Conservation (phyloP, 352 stramenopile genomes). For the Globisporangium middletonii region DNA sequence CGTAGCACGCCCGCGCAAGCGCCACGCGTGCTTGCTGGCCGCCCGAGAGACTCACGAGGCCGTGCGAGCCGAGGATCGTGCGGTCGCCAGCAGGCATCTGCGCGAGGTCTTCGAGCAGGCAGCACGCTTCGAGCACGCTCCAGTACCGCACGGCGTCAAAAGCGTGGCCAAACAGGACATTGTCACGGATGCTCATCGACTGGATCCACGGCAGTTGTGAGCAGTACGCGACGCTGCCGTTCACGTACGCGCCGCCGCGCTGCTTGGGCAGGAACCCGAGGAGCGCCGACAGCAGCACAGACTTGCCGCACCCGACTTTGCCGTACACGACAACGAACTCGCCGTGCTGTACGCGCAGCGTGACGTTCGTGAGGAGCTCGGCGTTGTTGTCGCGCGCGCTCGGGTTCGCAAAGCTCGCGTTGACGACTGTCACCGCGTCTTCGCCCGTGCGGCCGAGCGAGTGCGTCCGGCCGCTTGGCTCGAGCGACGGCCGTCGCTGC, state of each 20-base stretch:
- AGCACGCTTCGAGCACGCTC: conserved; percentile 58
- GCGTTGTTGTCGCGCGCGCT: conserved; percentile 22
- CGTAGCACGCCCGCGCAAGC: conserved; percentile 49
- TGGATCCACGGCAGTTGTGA: conserved; percentile 94
- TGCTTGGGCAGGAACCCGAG: conserved; percentile 39
- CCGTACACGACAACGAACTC: conserved; percentile 56
- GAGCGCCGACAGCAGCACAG: conserved; percentile 43
- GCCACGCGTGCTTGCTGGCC: conserved; percentile 52
- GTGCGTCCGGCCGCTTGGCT: neutral
- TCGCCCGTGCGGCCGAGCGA: conserved; percentile 2
- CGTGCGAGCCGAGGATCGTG: conserved; percentile 40
- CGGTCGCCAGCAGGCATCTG: conserved; percentile 50
- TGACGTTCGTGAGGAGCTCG: conserved; percentile 40
- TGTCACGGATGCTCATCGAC: conserved; percentile 94
- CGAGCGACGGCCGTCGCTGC: neutral
- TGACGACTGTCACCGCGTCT: conserved; percentile 28
- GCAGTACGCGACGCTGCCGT: conserved; percentile 66
- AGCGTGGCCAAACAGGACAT: conserved; percentile 93
- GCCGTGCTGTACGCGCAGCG: conserved; percentile 30
- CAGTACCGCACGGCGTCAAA: conserved; percentile 63
- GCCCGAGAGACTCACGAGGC: conserved; percentile 42
- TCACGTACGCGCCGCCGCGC: conserved; percentile 29
- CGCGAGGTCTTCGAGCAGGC: conserved; percentile 33
- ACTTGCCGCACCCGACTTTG: conserved; percentile 61
- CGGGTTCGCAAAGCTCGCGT: conserved; percentile 37